Percentiles rank a stretch among this genome's conserved stretches.
phyloP scores from a whole-genome alignment of 2,329 filamentous ascomycete genomes.

The Fusarium irregulare region DNA sequence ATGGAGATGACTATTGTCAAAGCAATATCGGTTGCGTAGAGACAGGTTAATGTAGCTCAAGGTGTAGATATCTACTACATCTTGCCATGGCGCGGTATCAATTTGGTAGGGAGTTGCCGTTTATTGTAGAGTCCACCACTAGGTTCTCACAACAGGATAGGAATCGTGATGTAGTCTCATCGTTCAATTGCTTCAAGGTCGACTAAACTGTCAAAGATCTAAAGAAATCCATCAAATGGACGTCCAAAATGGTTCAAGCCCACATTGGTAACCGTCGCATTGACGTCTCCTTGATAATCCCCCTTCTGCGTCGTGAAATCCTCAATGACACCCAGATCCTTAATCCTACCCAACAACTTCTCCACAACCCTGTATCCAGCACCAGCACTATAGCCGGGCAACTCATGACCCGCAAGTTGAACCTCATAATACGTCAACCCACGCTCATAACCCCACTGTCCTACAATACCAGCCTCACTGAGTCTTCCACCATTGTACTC shows the following conservation, averaged over 20 bases:
- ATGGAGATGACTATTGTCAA: too few species aligned
- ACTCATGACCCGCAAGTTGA: constrained; percentile 70
- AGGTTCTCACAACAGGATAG: too few species aligned
- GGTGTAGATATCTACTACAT: too few species aligned
- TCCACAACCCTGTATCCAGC: constrained; percentile 47
- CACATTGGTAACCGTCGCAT: not conserved
- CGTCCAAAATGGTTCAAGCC: constrained; percentile 5
- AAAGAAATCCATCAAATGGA: not conserved
- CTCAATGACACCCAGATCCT: constrained; percentile 35
- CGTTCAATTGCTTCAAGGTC: too few species aligned
- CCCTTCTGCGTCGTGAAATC: constrained; percentile 43
- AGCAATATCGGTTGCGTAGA: too few species aligned
- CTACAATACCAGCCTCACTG: constrained; percentile 74
- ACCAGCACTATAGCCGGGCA: constrained; percentile 47
- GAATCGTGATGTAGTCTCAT: too few species aligned
- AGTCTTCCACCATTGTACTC: constrained; percentile 58
- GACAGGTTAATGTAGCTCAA: too few species aligned
- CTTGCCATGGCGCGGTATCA: too few species aligned
- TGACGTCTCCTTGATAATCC: constrained; percentile 22
- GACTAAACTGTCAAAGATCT: not conserved
- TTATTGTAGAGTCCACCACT: too few species aligned
- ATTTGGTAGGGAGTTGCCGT: too few species aligned
- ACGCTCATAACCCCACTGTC: constrained; percentile 77
- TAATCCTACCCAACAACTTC: constrained; percentile 43
- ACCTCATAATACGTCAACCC: constrained; percentile 78